Evolutionary conservation across 2,329 filamentous ascomycete species (phyloP).

Genomic region (Talaromyces sp.): DNA sequence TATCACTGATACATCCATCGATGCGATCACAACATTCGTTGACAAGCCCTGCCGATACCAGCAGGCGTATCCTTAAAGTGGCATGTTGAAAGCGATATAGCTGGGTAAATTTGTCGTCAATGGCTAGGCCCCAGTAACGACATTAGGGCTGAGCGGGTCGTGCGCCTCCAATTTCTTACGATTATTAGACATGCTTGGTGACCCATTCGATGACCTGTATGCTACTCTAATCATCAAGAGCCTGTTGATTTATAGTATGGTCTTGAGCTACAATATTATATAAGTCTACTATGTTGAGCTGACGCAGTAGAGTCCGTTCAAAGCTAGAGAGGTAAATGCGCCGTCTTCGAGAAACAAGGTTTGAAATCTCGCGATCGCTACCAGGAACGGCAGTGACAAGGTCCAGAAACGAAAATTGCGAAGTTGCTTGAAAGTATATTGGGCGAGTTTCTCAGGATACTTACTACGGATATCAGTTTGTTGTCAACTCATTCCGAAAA

Average conservation of each 20-base stretch:
- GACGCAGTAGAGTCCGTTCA: conserved; percentile 19
- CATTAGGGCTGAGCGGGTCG: background rate
- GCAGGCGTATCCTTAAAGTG: too few species aligned
- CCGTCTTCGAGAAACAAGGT: background rate
- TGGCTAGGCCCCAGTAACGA: too few species aligned
- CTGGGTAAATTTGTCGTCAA: too few species aligned
- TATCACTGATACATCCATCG: too few species aligned
- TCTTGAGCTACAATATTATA: too few species aligned
- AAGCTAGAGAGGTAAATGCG: background rate
- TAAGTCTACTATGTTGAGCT: too few species aligned
- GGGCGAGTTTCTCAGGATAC: conserved; percentile 27
- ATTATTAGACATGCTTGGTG: background rate
- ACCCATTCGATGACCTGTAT: too few species aligned
- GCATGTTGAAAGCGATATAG: too few species aligned
- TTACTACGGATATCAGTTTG: conserved; percentile 18
- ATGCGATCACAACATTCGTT: too few species aligned
- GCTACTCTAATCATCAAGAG: too few species aligned
- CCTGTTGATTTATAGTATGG: too few species aligned
- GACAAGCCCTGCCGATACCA: too few species aligned
- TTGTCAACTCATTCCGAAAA: conserved; percentile 34
- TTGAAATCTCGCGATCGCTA: conserved; percentile 2
- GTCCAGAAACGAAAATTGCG: background rate
- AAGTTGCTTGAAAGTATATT: conserved; percentile 38
- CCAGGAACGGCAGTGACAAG: background rate
- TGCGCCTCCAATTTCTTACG: background rate